Evolutionary conservation across 805 yeast species (phyloP).

Genomic region (Cyberlindnera mississippiensis): DNA sequence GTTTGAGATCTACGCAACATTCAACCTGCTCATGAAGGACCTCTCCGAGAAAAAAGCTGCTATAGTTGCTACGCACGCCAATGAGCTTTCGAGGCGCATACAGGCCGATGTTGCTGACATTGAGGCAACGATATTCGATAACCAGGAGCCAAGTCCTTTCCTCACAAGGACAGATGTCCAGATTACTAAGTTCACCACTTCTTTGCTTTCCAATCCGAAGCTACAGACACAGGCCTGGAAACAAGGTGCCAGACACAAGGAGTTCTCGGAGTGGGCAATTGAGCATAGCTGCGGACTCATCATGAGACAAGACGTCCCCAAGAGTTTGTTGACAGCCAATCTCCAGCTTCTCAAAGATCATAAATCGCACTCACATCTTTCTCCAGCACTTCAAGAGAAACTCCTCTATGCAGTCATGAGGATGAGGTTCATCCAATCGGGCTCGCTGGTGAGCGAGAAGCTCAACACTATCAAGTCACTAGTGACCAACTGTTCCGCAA

Average conservation of each 20-base stretch:
- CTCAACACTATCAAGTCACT: constrained; percentile 21
- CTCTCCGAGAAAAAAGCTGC: constrained; percentile 15
- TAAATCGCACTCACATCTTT: constrained; percentile 11
- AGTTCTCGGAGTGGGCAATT: constrained; percentile 17
- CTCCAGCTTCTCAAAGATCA: constrained; percentile 26
- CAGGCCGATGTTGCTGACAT: constrained; percentile 12
- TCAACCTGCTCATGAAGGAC: constrained; percentile 22
- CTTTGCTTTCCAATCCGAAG: constrained; percentile 16
- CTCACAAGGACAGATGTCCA: constrained; percentile 24
- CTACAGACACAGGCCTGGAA: constrained; percentile 8
- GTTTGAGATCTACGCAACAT: constrained; percentile 27
- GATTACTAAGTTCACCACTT: constrained; percentile 18
- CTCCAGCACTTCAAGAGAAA: constrained; percentile 16
- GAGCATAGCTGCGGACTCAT: constrained; percentile 14
- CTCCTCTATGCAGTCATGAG: constrained; percentile 21
- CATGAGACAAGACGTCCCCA: constrained; percentile 16
- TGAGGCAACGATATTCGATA: constrained; percentile 9
- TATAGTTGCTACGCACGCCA: constrained; percentile 4
- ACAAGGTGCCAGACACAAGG: neutral
- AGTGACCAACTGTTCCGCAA: constrained; percentile 13
- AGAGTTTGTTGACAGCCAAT: constrained; percentile 24
- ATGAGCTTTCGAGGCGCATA: constrained; percentile 8
- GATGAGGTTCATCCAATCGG: constrained; percentile 22
- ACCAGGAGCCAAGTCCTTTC: constrained; percentile 18
- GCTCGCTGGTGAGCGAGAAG: constrained; percentile 22